phyloP scores from a whole-genome alignment of 495 filamentous ascomycete genomes.

The Aspergillus bertholletiae region DNA sequence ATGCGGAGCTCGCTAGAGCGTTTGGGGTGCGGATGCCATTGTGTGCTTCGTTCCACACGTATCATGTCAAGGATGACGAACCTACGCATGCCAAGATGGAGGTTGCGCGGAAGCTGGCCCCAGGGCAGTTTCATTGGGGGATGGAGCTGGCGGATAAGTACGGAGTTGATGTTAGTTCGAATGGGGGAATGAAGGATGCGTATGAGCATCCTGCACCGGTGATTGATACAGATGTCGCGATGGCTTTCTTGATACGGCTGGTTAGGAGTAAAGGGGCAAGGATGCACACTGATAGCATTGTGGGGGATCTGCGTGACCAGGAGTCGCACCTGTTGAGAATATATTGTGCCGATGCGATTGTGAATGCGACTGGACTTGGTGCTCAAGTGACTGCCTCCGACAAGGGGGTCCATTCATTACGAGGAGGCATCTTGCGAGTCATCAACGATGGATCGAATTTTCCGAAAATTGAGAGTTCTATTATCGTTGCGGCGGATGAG shows the following conservation, averaged over 20 bases:
- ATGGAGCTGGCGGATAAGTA: constrained; percentile 33
- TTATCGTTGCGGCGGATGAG: constrained; percentile 37
- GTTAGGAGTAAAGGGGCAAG: constrained; percentile 44
- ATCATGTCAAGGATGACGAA: constrained; percentile 28
- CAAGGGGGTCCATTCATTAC: constrained; percentile 37
- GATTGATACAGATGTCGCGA: constrained; percentile 49
- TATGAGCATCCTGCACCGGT: constrained; percentile 45
- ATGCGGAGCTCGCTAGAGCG: constrained; percentile 21
- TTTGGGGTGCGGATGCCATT: constrained; percentile 42
- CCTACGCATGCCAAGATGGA: constrained; percentile 32
- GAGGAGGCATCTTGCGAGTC: constrained; percentile 46
- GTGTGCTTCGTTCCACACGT: constrained; percentile 37
- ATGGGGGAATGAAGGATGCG: constrained; percentile 43
- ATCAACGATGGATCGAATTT: constrained; percentile 48
- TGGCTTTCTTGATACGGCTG: constrained; percentile 40
- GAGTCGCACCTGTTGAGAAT: constrained; percentile 31
- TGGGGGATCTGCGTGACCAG: constrained; percentile 35
- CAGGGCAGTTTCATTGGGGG: constrained; percentile 36
- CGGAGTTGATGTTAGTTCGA: constrained; percentile 30
- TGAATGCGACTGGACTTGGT: constrained; percentile 48
- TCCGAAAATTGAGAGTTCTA: constrained; percentile 40
- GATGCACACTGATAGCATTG: constrained; percentile 35
- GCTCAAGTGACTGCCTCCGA: constrained; percentile 33
- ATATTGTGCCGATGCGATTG: constrained; percentile 41
- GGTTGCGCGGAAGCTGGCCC: constrained; percentile 11